Evolutionary conservation across 2,329 filamentous ascomycete genomes (phyloP).

Genomic region (Venturia carpophila): DNA sequence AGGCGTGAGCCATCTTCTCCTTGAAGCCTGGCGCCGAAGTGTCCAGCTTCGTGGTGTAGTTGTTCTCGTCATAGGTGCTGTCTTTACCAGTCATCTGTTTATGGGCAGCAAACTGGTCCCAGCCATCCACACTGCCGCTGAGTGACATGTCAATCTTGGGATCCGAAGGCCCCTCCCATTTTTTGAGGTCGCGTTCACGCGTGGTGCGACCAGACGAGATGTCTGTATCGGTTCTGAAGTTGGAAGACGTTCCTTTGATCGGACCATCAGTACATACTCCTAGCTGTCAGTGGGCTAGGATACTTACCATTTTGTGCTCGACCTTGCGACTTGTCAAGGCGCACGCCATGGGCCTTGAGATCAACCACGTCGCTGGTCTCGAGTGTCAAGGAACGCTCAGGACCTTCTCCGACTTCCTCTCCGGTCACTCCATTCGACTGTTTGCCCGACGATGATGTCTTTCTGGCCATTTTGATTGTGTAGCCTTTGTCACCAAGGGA

Average conservation of each 20-base stretch:
- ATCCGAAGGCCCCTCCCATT: conserved; percentile 66
- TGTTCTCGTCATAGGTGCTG: conserved; percentile 86
- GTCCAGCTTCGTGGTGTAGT: conserved; percentile 90
- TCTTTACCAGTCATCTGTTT: conserved; percentile 79
- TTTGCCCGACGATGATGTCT: conserved; percentile 34
- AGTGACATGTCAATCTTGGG: conserved; percentile 60
- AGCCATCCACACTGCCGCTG: conserved; percentile 39
- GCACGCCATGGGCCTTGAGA: conserved; percentile 47
- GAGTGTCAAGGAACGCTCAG: conserved; percentile 50
- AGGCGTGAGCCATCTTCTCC: conserved; percentile 68
- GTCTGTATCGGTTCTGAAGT: conserved; percentile 79
- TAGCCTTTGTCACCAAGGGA: conserved; percentile 48
- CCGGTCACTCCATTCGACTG: conserved; percentile 41
- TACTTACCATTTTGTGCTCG: conserved; percentile 52
- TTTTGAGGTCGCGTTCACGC: conserved; percentile 68
- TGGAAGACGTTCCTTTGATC: conserved; percentile 52
- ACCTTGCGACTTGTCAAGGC: conserved; percentile 42
- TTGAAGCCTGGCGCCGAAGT: conserved; percentile 74
- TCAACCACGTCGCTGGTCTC: conserved; percentile 54
- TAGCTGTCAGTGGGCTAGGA: conserved; percentile 13
- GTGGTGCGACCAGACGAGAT: conserved; percentile 68
- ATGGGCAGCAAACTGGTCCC: conserved; percentile 94
- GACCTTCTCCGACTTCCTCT: conserved; percentile 38
- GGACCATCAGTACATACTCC: conserved; percentile 1
- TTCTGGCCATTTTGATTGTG: conserved; percentile 59